Conservation (phyloP, 1,139 yeast genomes). For the Geotrichum australiense region DNA sequence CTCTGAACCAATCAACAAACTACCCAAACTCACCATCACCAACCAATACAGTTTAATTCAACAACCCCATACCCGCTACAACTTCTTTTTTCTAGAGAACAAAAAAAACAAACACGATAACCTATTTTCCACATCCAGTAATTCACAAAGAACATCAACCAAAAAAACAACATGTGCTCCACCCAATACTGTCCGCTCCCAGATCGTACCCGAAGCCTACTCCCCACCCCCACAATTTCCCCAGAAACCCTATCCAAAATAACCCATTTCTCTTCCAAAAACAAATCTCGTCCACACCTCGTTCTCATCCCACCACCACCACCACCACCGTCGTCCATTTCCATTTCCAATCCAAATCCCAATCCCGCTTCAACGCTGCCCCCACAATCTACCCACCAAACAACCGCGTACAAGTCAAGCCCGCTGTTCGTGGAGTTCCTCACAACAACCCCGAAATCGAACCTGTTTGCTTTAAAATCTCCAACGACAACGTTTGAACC, state of each 20-base stretch:
- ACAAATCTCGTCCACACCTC: neutral
- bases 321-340: neutral
- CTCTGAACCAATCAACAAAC: too few relatives aligned
- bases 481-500: constrained; percentile 15
- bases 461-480: constrained; percentile 1
- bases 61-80: neutral
- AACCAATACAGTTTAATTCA: neutral
- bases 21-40: too few relatives aligned
- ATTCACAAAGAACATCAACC: neutral
- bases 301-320: constrained; percentile 3
- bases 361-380: neutral
- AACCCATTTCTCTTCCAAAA: constrained; percentile 7
- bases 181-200: neutral
- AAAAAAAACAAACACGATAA: neutral
- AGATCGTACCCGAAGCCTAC: constrained; percentile 1
- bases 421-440: neutral
- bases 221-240: constrained; percentile 13
- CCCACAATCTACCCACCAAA: neutral
- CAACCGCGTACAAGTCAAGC: neutral
- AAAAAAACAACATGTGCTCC: neutral
- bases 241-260: constrained; percentile 11
- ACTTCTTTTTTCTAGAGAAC: neutral
- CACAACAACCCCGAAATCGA: neutral
- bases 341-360: neutral
- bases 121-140: neutral